A percentile compares a stretch with the other conserved stretches of the same genome.
Evolutionary conservation across 2,329 filamentous ascomycete species (phyloP).

Genomic region (Colletotrichum viniferum): DNA sequence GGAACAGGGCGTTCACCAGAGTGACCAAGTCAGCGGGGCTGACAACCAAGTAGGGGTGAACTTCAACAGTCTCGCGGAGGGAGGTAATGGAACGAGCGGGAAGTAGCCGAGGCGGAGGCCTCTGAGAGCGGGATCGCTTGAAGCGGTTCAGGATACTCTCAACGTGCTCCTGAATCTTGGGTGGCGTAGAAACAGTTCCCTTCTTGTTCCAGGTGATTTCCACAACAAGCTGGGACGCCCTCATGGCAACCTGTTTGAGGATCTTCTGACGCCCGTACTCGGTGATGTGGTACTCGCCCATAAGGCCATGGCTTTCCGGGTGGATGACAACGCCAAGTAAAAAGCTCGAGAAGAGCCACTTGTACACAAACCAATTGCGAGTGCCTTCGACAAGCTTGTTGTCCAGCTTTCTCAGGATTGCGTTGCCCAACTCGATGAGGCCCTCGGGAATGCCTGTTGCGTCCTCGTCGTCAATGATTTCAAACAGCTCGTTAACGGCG

Average conservation of each 20-base stretch:
- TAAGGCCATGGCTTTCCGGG: slow-evolving; percentile 80
- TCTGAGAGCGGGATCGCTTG: slow-evolving; percentile 54
- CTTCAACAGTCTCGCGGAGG: slow-evolving; percentile 75
- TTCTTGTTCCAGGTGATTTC: slow-evolving; percentile 76
- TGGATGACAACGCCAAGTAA: slow-evolving; percentile 83
- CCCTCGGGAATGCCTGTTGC: slow-evolving; percentile 85
- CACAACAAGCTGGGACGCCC: slow-evolving; percentile 78
- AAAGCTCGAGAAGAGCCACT: slow-evolving; percentile 92
- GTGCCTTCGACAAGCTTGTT: slow-evolving; percentile 75
- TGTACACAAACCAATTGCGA: slow-evolving; percentile 82
- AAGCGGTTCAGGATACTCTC: slow-evolving; percentile 74
- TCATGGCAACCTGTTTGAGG: slow-evolving; percentile 78
- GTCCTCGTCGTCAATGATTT: slow-evolving; percentile 83
- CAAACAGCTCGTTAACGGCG: slow-evolving; percentile 81
- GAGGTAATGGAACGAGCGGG: slow-evolving; percentile 76
- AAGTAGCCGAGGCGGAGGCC: slow-evolving; percentile 62
- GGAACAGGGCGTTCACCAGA: slow-evolving; percentile 83
- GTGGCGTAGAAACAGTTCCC: slow-evolving; percentile 64
- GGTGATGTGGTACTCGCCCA: slow-evolving; percentile 90
- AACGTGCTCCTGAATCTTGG: slow-evolving; percentile 70
- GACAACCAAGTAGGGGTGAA: slow-evolving; percentile 80
- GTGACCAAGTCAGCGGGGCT: slow-evolving; percentile 81
- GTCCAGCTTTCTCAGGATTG: slow-evolving; percentile 79
- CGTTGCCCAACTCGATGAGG: slow-evolving; percentile 82
- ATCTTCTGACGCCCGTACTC: slow-evolving; percentile 88